phyloP scores from a whole-genome alignment of 768 basidiomycete species.

The Leccinum olivaceopallidum region DNA sequence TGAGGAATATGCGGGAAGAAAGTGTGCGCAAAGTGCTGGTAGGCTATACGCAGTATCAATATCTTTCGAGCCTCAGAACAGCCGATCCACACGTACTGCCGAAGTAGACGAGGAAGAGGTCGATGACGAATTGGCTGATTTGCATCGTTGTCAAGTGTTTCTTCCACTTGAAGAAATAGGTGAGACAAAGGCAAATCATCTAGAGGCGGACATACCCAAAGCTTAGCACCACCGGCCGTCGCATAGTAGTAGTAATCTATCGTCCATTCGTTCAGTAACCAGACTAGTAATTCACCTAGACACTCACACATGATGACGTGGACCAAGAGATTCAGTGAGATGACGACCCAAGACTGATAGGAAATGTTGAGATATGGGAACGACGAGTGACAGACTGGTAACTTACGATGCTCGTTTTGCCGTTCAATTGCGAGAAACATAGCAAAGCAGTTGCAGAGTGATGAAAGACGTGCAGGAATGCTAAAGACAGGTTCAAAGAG shows the following conservation, averaged over 20 bases:
- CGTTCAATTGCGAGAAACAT: constrained; percentile 93
- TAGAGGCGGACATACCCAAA: constrained; percentile 69
- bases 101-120: constrained; percentile 89
- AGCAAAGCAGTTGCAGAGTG: constrained; percentile 97
- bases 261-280: background rate
- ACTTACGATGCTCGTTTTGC: constrained; percentile 90
- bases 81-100: constrained; percentile 66
- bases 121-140: constrained; percentile 94
- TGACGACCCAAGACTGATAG: constrained; percentile 93
- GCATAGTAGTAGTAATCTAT: constrained; percentile 99
- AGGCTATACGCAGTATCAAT: constrained; percentile 44
- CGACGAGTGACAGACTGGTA: background rate
- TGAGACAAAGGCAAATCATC: constrained; percentile 5
- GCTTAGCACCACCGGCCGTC: constrained; percentile 93
- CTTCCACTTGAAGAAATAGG: constrained; percentile 74
- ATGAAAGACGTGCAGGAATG: constrained; percentile 98
- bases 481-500: constrained; percentile 39
- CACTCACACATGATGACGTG: constrained; percentile 97
- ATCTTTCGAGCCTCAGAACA: constrained; percentile 3
- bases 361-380: constrained; percentile 5
- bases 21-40: constrained; percentile 73
- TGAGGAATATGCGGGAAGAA: constrained; percentile 69
- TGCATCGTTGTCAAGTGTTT: constrained; percentile 97
- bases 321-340: constrained; percentile 84
- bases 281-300: background rate